Evolutionary conservation across 139 green algal genomes (phyloP).

Genomic region (Desmodesmus armatus): DNA sequence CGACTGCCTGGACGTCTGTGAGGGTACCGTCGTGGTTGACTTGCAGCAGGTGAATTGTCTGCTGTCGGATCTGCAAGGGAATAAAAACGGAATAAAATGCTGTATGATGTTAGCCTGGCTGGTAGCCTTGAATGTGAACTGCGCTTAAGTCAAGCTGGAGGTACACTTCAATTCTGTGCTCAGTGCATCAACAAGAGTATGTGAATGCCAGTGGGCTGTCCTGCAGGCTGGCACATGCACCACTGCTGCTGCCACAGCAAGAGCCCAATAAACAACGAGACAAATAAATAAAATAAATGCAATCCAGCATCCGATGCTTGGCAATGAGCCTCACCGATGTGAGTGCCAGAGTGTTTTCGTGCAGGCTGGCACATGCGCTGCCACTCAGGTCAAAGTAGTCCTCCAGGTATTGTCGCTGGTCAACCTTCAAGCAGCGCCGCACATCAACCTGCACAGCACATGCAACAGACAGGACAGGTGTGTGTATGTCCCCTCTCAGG

Average conservation of each 20-base stretch:
- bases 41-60: conserved; percentile 39
- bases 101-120: background rate
- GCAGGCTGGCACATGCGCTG: conserved; percentile 21
- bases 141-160: no score
- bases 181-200: background rate
- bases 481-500: no score
- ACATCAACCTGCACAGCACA: conserved; percentile 33
- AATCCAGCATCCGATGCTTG: background rate
- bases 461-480: no score
- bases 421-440: conserved; percentile 29
- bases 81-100: background rate
- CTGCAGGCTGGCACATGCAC: background rate
- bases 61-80: conserved; percentile 10
- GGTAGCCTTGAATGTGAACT: no score
- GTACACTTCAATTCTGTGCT: background rate
- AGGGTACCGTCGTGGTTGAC: conserved; percentile 17
- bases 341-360: conserved; percentile 23
- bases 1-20: conserved; percentile 22
- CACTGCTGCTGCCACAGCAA: background rate
- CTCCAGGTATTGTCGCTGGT: background rate
- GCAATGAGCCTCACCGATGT: conserved; percentile 21
- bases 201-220: background rate
- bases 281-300: background rate
- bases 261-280: background rate
- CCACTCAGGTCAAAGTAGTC: conserved; percentile 37